Evolutionary conservation across 768 basidiomycete species (phyloP).

Genomic region (Lentinus tigrinus): DNA sequence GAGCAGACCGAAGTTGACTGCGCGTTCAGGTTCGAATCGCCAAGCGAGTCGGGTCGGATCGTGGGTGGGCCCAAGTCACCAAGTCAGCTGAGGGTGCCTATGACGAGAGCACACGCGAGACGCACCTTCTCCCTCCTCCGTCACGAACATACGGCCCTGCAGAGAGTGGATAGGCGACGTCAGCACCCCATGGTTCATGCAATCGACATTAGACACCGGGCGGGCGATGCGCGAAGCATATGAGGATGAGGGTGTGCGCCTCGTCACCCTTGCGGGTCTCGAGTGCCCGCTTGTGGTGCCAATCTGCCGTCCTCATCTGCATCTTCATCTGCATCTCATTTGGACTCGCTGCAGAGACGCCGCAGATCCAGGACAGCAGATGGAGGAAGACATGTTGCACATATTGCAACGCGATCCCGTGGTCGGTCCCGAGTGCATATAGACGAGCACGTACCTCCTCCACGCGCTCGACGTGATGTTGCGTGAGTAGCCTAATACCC

Average conservation of each 20-base stretch:
- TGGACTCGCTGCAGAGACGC: not conserved
- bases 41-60: not conserved
- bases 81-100: not conserved
- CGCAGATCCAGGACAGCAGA: not conserved
- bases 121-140: constrained; percentile 69
- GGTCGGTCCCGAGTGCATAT: not conserved
- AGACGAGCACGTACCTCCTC: constrained; percentile 42
- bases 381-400: not conserved
- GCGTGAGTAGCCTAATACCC: constrained; percentile 69
- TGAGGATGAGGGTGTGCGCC: too few species aligned
- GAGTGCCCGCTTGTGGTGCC: not conserved
- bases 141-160: constrained; percentile 66
- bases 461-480: constrained; percentile 71
- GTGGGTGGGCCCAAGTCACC: not conserved
- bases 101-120: not conserved
- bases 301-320: not conserved
- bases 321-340: not conserved
- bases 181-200: not conserved
- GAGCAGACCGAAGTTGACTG: constrained; percentile 78
- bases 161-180: not conserved
- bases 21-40: too few species aligned
- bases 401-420: not conserved
- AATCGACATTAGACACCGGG: too few species aligned
- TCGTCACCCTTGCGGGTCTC: not conserved
- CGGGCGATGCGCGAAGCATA: too few species aligned